These are phyloP conservation scores for Pachyrhizus erosus DNA, from an alignment of 306 rosid species.

Conservation along the genomic window DNA sequence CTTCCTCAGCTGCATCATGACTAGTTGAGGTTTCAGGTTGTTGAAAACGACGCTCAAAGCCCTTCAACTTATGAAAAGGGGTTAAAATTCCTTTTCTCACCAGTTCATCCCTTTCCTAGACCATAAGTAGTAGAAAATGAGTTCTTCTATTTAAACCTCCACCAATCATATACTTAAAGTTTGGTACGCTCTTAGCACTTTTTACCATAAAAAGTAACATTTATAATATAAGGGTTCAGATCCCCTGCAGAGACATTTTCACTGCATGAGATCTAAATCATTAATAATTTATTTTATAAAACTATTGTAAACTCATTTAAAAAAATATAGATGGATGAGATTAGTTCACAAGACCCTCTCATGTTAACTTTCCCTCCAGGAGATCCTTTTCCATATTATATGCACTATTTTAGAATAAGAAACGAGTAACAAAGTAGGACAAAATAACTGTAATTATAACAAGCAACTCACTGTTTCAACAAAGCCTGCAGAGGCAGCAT, in stretches of 20 bases:
- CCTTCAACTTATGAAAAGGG: constrained; percentile 92
- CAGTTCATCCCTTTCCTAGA: constrained; percentile 92
- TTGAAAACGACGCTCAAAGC: constrained; percentile 86
- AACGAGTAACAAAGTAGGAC: neutral
- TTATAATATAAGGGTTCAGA: neutral
- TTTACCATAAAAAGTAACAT: neutral
- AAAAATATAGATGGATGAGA: no score
- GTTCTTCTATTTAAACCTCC: constrained; percentile 34
- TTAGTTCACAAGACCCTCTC: no score
- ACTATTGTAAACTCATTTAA: no score
- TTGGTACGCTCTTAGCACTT: constrained; percentile 10
- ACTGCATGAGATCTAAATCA: no score
- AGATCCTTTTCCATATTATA: no score
- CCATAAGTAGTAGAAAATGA: constrained; percentile 48
- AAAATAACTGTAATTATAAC: constrained; percentile 15
- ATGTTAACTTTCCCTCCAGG: no score
- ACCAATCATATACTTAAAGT: constrained; percentile 25
- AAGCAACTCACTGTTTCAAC: constrained; percentile 87
- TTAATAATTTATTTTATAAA: no score
- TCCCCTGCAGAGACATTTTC: no score
- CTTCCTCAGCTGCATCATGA: constrained; percentile 48
- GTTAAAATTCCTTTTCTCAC: constrained; percentile 90
- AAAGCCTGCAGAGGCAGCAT: constrained; percentile 93
- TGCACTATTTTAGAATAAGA: neutral
- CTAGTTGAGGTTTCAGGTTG: constrained; percentile 63